Evolutionary conservation across 1,284 basidiomycete species (phyloP), one percentile per base, ranked within the genome.

Genomic region (Pseudozyma hubeiensis): DNA sequence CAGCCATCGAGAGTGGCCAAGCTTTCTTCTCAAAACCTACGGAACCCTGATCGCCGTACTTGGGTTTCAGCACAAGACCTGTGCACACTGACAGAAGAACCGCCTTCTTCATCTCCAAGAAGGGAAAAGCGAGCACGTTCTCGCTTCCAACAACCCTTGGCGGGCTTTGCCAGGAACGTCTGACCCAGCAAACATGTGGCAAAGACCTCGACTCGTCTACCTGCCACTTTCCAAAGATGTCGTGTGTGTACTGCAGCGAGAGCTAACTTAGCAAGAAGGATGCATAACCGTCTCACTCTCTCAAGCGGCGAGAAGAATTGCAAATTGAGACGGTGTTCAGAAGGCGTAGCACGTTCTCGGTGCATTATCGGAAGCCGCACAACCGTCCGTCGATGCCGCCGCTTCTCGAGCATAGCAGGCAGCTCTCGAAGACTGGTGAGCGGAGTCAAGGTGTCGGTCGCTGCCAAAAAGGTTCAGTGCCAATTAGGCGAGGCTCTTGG

Each of bases 371-470:
- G 61, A 63, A 63, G 61, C 41, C 61, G 61, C 53, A 56, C 40
- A 2, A 49, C 46, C 59, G 52, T 54, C 60, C 57, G 55, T 43
- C 58, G 64, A 56, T 66, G 19, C 58, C 64, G 58, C 58, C 64
- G 64, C 53, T 60, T 60, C 35, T 10, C 10, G 10, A 37, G 35
- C 35, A 24, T 24, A 24, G 4, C 24, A 24, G 24, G 24, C 24
- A 24, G 35, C 35, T 37, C n/a, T 37, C 35, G 14, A 14, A 37
- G 35, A 9, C 14, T 37, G 35, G 35, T 24, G 24, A 24, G 14
- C 35, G 35, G 35, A 37, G 8, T 9, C n/a, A 37, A 37, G 35
- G 35, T 37, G 35, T 24, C 24, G 24, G 24, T 24, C 24, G 24
- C 24, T 24, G 24, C 24, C 24, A 24, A 24, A 24, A 24, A 24